These are phyloP conservation scores for Teratosphaeria pseudoeucalypti DNA, from an alignment of 2,329 filamentous ascomycete species.

Conservation along the genomic window DNA sequence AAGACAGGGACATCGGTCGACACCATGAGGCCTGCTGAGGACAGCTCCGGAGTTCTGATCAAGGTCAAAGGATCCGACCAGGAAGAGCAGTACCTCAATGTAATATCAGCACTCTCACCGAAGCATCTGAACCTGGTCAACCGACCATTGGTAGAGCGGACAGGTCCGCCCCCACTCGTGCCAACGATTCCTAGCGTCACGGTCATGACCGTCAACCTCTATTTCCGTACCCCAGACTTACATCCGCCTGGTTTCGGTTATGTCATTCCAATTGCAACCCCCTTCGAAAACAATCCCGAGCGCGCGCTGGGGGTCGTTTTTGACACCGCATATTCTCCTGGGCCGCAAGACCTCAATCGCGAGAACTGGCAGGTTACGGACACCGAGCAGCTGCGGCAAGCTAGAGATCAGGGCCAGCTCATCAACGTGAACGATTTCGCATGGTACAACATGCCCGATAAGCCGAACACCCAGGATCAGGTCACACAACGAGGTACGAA, in stretches of 20 bases:
- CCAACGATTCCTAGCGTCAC: slow-evolving; percentile 48
- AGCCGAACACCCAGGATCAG: slow-evolving; percentile 22
- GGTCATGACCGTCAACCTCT: slow-evolving; percentile 88
- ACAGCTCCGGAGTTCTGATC: slow-evolving; percentile 22
- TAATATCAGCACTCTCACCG: slow-evolving; percentile 53
- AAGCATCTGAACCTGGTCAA: slow-evolving; percentile 19
- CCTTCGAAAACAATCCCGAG: slow-evolving; percentile 66
- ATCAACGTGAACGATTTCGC: slow-evolving; percentile 25
- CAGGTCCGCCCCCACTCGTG: slow-evolving; percentile 44
- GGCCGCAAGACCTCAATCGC: slow-evolving; percentile 12
- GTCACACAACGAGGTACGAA: slow-evolving; percentile 57
- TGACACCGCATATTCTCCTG: slow-evolving; percentile 52
- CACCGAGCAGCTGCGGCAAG: slow-evolving; percentile 13
- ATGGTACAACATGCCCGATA: slow-evolving; percentile 24
- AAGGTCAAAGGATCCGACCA: slow-evolving; percentile 16
- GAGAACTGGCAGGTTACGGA: slow-evolving; percentile 15
- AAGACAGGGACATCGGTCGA: slow-evolving; percentile 35
- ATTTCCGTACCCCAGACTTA: slow-evolving; percentile 57
- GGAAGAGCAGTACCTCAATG: slow-evolving; percentile 37
- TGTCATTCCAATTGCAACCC: slow-evolving; percentile 67
- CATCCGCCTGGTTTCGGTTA: slow-evolving; percentile 77
- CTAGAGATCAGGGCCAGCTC: slow-evolving; percentile 15
- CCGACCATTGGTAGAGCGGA: slow-evolving; percentile 21
- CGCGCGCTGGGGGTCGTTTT: slow-evolving; percentile 85
- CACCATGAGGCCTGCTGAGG: slow-evolving; percentile 29